Evolutionary conservation across 2,329 filamentous ascomycete genomes (phyloP).

Genomic region (Colletotrichum zoysiae): DNA sequence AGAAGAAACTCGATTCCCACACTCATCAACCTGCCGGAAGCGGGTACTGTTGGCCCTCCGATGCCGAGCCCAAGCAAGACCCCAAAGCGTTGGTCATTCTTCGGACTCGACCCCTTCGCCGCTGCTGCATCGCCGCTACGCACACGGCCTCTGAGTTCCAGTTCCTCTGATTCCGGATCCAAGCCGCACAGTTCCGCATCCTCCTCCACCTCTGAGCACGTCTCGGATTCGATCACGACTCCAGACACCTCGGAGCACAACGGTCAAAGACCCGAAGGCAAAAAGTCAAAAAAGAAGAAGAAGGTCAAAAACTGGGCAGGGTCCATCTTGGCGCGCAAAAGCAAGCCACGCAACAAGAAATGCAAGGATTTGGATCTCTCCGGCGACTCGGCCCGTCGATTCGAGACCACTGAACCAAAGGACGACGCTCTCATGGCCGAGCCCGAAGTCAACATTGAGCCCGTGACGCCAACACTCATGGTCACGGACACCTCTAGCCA

Average conservation of each 20-base stretch:
- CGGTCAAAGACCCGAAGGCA: conserved; percentile 48
- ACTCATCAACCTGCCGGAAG: conserved; percentile 58
- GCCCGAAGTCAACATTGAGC: conserved; percentile 47
- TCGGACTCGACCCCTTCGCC: conserved; percentile 69
- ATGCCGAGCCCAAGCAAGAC: conserved; percentile 64
- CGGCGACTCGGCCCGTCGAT: conserved; percentile 2
- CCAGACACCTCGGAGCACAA: conserved; percentile 45
- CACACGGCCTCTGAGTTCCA: conserved; percentile 60
- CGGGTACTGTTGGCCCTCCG: conserved; percentile 49
- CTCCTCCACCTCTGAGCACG: conserved; percentile 54
- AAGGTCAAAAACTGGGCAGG: conserved; percentile 82
- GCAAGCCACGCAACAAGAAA: conserved; percentile 61
- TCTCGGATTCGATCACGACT: conserved; percentile 46
- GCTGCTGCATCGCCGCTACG: conserved; percentile 61
- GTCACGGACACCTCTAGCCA: conserved; percentile 56
- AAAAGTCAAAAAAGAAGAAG: conserved; percentile 70
- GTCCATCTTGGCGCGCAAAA: conserved; percentile 74
- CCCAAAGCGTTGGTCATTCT: conserved; percentile 72
- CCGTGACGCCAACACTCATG: conserved; percentile 55
- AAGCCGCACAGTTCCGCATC: conserved; percentile 43
- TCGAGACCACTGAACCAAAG: conserved; percentile 31
- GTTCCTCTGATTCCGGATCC: conserved; percentile 57
- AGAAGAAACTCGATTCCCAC: conserved; percentile 72
- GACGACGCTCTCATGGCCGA: conserved; percentile 46
- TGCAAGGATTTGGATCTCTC: conserved; percentile 39